Evolutionary conservation across 192 early-diverging fungal species (phyloP), one percentile per base, ranked within the genome.

Genomic region (Mortierella alpina): DNA sequence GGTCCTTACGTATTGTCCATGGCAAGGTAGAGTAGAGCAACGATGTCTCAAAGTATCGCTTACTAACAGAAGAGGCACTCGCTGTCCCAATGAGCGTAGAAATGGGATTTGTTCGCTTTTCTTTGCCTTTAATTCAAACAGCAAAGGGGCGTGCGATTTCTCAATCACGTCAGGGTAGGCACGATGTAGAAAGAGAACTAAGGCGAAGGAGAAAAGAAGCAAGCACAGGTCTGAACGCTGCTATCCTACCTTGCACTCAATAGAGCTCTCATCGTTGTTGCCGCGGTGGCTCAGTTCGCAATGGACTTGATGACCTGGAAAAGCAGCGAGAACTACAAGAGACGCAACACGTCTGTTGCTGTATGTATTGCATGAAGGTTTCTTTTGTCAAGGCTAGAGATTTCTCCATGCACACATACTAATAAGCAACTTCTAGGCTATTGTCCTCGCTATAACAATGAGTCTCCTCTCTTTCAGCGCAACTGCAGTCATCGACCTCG

Each of bases 281-380:
- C 11, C 5, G 60, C 40, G 3, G 15, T 40, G 4, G 50, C 23
- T n/a, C 54, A 57, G 5, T 57, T 64, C 48, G 53, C 22, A 0
- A 49, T 72, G 45, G 70, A 72, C 20, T 63, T 10, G 14, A 46
- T 72, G 6, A 72, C 61, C 22, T 72, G 61, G 70, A 72, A 72
- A 23, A 59, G 51, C n/a, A 64, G 46, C 22, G 70, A 72, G 62
- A 63, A 49, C 46, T 72, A 60, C 39, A 63, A 72, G 70, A 54
- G 61, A n/a, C 61, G n/a, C n/a, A 14, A 62, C 2, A 62, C 61
- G 6, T 63, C 54, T 18, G 8, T 64, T 15, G 17, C 61, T 20
- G 68, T 60, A 70, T 51, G 68, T 47, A 13, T 17, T 42, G 22
- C 14, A 2, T 59, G 6, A 3, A 8, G 20, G 1, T 58, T 22